Evolutionary conservation across 2,329 filamentous ascomycete species (phyloP).

Genomic region (Emmonsia crescens): DNA sequence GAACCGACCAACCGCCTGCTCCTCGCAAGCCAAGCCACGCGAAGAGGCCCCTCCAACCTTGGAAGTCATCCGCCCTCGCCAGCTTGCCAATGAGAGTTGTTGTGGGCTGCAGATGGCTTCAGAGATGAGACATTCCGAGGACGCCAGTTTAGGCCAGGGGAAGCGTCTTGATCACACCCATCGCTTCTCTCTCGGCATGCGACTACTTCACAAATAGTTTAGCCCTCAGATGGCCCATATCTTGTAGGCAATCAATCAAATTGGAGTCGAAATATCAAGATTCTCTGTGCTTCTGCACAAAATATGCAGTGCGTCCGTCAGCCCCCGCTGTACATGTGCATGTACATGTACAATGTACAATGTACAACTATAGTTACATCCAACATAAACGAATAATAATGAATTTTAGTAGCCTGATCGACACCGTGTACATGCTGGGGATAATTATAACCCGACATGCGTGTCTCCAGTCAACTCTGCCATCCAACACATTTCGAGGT

Average conservation of each 20-base stretch:
- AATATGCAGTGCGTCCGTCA: background rate
- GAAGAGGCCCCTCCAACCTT: background rate
- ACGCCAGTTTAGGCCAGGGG: slow-evolving; percentile 3
- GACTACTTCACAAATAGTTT: background rate
- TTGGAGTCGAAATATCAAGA: background rate
- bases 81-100: background rate
- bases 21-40: background rate
- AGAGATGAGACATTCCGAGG: background rate
- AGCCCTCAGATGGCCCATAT: background rate
- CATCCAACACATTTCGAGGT: background rate
- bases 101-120: background rate
- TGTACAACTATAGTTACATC: no score
- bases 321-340: background rate
- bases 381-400: background rate
- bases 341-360: no score
- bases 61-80: background rate
- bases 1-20: background rate
- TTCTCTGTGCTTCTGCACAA: background rate
- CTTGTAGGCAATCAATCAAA: no score
- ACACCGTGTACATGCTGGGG: background rate
- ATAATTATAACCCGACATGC: background rate
- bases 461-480: slow-evolving; percentile 1
- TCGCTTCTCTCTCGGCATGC: background rate
- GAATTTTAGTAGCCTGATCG: background rate
- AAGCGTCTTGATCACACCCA: background rate